These are phyloP conservation scores for Chrysanthemum lavandulifolium DNA, from an alignment of 129 eudicot species.

Conservation along the genomic window DNA sequence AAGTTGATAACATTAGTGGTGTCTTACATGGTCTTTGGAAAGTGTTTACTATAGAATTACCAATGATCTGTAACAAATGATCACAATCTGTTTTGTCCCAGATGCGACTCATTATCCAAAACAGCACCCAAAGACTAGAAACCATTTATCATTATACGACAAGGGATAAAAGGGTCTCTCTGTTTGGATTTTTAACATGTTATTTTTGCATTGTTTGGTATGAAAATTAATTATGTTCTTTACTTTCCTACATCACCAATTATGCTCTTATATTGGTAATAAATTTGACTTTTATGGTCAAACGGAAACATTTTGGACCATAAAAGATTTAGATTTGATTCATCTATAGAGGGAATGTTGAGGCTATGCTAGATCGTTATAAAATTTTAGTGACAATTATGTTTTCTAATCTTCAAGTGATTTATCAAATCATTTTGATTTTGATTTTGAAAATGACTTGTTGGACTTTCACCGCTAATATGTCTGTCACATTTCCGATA, in stretches of 20 bases:
- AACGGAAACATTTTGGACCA: neutral
- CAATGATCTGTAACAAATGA: too few relatives aligned
- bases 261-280: neutral
- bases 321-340: neutral
- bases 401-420: neutral
- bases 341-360: neutral
- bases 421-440: neutral
- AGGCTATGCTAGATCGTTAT: neutral
- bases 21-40: too few relatives aligned
- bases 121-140: too few relatives aligned
- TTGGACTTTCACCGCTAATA: neutral
- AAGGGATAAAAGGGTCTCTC: neutral
- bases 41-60: too few relatives aligned
- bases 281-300: neutral
- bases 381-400: neutral
- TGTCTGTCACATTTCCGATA: neutral
- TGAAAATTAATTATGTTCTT: neutral
- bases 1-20: too few relatives aligned
- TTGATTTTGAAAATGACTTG: neutral
- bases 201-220: neutral
- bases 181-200: neutral
- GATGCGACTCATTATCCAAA: too few relatives aligned
- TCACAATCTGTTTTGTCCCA: too few relatives aligned
- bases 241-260: neutral
- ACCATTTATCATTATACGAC: neutral